A percentile compares a stretch with the other conserved stretches of the same genome.
These are phyloP conservation scores for Saccharomyces uvarum DNA, from an alignment of 1,139 yeast genomes.

Conservation along the genomic window DNA sequence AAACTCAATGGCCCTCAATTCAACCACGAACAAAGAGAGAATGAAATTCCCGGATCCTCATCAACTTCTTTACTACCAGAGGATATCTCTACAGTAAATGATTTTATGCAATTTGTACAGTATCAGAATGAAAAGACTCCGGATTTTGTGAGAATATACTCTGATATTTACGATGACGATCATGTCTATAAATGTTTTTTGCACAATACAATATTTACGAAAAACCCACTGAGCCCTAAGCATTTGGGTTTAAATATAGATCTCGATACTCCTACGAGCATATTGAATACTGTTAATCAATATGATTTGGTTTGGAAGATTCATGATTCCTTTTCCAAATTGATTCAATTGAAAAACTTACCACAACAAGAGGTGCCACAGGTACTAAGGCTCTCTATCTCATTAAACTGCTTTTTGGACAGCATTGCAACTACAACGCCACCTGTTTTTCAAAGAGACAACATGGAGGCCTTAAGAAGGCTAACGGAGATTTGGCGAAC, in stretches of 20 bases:
- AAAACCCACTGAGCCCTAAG: slow-evolving; percentile 20
- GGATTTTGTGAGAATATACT: slow-evolving; percentile 18
- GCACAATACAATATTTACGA: slow-evolving; percentile 24
- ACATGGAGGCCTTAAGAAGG: slow-evolving; percentile 20
- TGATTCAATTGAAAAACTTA: slow-evolving; percentile 23
- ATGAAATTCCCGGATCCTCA: slow-evolving; percentile 4
- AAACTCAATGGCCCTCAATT: slow-evolving; percentile 9
- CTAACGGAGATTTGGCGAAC: slow-evolving; percentile 24
- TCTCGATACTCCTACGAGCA: slow-evolving; percentile 23
- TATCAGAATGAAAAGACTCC: slow-evolving; percentile 21
- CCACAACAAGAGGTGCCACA: slow-evolving; percentile 19
- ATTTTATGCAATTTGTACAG: slow-evolving; percentile 21
- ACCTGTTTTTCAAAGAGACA: slow-evolving; percentile 17
- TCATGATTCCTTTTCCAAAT: slow-evolving; percentile 27
- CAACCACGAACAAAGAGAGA: slow-evolving; percentile 3
- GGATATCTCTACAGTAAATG: slow-evolving; percentile 16
- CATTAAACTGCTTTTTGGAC: slow-evolving; percentile 16
- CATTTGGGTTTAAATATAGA: slow-evolving; percentile 17
- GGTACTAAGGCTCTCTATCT: slow-evolving; percentile 15
- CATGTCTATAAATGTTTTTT: slow-evolving; percentile 24
- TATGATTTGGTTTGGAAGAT: slow-evolving; percentile 33
- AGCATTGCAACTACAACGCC: slow-evolving; percentile 11
- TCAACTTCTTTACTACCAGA: slow-evolving; percentile 14
- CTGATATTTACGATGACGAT: slow-evolving; percentile 26
- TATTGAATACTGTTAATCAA: slow-evolving; percentile 27